Base-by-base conservation (phyloP, 768 basidiomycete genomes). In the Pleurotus tuber-regium region DNA sequence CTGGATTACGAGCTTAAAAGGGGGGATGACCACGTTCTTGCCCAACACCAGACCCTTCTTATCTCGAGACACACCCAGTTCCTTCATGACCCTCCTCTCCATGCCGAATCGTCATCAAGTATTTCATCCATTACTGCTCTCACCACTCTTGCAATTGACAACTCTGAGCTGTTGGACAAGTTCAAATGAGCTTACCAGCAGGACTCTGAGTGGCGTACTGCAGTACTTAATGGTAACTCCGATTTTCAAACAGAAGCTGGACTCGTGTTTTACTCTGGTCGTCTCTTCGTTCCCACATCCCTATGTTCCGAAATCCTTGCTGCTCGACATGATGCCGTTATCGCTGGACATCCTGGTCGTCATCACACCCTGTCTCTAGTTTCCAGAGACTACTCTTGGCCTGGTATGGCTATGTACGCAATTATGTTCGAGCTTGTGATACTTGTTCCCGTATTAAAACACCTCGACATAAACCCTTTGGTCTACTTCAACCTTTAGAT, bases 341-440 rank as follows among this genome's bases (percentile, higher is more conserved):
- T 67, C 21, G 64, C 66, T 25, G 77, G 78, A 10, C 78, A 80
- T 43, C 71, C 66, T 4, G 77, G 78, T 3, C 61, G 58, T 9
- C 55, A 52, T 2, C 60, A 60, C 12, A 79, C 76, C 0, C 48
- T 61, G 6, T 55, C 64, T 3, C 51, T 67, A 1, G 54, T 79
- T 3, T 38, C 33, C 0, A 60, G 66, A 4, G 60, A 76, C 35
- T 79, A 70, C 57, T 73, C 62, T 2, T 80, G 76, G 76, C 76
- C 65, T 4, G 60, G 62, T 1, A 53, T 68, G 23, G 38, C 50
- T 31, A 54, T n/a, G n/a, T n/a, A 9, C 31, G n/a, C 30, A 50
- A 56, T n/a, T n/a, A n/a, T n/a, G n/a, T 36, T 53, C 35, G 36
- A 14, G 28, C 33, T 2, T 53, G 57, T 29, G 50, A 55, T 18